Base-by-base conservation (phyloP, 352 stramenopile genomes). In the Phytophthora ohioensis region DNA sequence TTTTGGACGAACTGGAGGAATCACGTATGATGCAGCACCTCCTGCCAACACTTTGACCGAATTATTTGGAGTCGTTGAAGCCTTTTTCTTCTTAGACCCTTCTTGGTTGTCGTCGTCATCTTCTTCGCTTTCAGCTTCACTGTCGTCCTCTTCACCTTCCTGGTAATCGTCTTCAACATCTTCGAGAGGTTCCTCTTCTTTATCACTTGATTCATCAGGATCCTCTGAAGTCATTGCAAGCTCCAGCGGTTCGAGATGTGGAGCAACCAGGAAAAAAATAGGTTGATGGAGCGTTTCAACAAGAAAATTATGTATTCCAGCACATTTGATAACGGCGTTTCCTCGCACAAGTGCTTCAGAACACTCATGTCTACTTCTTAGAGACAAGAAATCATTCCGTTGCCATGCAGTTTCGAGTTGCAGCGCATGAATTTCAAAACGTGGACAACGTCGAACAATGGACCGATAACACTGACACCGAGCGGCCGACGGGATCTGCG, bases 11-110 rank as follows among this genome's bases (percentile, higher is more conserved):
- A 62, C 58, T 31, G 46, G 42, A 13, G 72, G 57, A 3, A 77
- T 67, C 47, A 67, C 70, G 36, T 71, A 77, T 11, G 70, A 77
- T 5, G 70, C 70, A 21, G 70, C 70, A 1, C 64, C 70, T 52
- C 61, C 57, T 15, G 59, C 58, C 10, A 71, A 15, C 5, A 77
- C 57, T 61, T 77, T 79, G 46, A 49, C 45, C 5, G 73, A 75
- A n/a, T 21, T 66, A 45, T 30, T 68, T 43, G 30, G 38, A 27
- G 47, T 32, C 41, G 62, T 73, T 60, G 55, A 52, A 15, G 55
- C 57, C 57, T 21, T 48, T 47, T 32, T 79, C 45, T 42, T 69
- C 48, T 7, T 69, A 43, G 9, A 34, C 17, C 68, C 53, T 1
- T 77, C 69, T 13, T 70, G 57, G 8, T 72, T 64, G 0, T 65